Evolutionary conservation across 352 stramenopile genomes (phyloP), one percentile per base, ranked within the genome.

Genomic region (Pythium sukuiense): DNA sequence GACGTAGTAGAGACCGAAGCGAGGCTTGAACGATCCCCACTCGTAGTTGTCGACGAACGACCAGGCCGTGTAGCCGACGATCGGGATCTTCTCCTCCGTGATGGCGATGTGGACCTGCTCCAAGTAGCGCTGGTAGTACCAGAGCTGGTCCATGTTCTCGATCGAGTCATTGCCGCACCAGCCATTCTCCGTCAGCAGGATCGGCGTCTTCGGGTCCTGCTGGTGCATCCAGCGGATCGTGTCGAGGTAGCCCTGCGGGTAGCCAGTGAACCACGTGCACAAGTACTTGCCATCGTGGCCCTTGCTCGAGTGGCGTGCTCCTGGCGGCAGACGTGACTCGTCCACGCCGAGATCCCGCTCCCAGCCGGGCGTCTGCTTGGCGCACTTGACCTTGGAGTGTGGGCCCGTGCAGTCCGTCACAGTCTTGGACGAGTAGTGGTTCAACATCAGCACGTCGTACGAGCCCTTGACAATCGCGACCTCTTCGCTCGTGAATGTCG

Each of bases 31-130:
- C 13, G 80, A 88, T 1, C 91, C 81, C 93, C 93, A 98, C 73
- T 98, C 95, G 70, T 97, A 98, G 66, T 98, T 98, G 69, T 98
- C 92, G 46, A 98, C 65, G 45, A 99, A 88, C 33, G 77, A 93
- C 95, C 93, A 98, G 6, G 85, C 90, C 73, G 92, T 98, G 75
- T 98, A 99, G 6, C 91, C 94, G 55, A 88, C 77, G 33, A 99
- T 67, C 27, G 83, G 76, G 49, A 94, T 88, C 9, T 84, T 74
- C 9, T 88, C 65, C 27, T 90, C 67, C 3, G 62, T 62, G 11
- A 90, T 74, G 33, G 77, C 83, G 58, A 68, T 78, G 69, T 90
- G 74, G 30, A 94, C 74, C 61, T 90, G 74, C 12, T 80, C 68
- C 7, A 92, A 18, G 64, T 83, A 85, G 14, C 66, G 59, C 55